Evolutionary conservation across 805 yeast genomes (phyloP), one percentile per base, ranked within the genome.

Genomic region (Saccharomycopsis javanensis): DNA sequence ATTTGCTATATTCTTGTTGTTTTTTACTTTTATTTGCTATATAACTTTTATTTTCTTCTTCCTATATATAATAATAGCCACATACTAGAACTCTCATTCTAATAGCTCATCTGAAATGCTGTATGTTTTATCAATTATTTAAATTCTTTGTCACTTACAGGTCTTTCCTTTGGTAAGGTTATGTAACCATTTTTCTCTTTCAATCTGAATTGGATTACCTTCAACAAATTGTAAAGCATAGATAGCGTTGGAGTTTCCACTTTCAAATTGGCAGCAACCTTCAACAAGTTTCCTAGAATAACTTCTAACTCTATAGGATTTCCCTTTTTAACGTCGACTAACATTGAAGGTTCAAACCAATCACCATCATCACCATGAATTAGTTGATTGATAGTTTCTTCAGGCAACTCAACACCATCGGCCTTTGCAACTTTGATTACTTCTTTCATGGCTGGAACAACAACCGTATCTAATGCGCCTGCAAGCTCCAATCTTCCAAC

Each of bases 241-340:
- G 74, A 67, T 57, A 89, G 75, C 2, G 75, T 72, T 1, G 96
- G 96, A 0, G 89, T 76, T n/a, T 46, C 64, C 16, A 80, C 74
- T 0, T 72, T 69, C 57, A 69, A 62, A 60, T 75, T 75, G 46
- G 71, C 69, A 8, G 85, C 86, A 45, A 78, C 72, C 16, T 68
- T 68, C 54, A 85, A 64, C 0, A 85, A 74, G 64, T 83, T 86
- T 3, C 92, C 91, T 54, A 86, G 70, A 59, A 88, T 83, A 23
- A 79, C 85, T 64, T 86, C 90, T 30, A 82, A 68, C 68, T 88
- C 95, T 62, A 86, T 78, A 52, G 82, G 81, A 65, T 85, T 83
- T 27, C 82, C 81, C 61, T 84, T 82, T 54, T 79, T 71, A 20
- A 77, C 76, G 65, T 86, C 94, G 10, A 84, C 85, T 60, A 78